Evolutionary conservation across 176 grass and related monocot species (phyloP), one percentile per base, ranked within the genome.

Genomic region (Dactylis glomerata): DNA sequence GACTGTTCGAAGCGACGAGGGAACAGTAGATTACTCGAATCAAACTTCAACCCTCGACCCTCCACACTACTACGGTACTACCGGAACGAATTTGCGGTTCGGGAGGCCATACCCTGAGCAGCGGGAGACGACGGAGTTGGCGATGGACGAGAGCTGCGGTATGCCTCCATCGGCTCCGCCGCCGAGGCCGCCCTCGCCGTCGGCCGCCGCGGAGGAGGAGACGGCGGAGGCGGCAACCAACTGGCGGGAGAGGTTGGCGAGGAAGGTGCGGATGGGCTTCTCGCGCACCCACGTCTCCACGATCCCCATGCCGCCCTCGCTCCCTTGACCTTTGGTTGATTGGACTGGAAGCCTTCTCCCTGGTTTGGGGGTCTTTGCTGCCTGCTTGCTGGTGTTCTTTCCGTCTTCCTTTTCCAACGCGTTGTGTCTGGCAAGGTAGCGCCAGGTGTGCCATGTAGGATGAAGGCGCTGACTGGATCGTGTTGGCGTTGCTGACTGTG

Each of bases 121-220:
- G 72, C 95, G 95, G 73, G 76, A 83, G 44, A 98, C 71, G 59
- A 95, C 87, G 44, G 92, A 93, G 80, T 86, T 90, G 23, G 95
- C 92, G 54, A 92, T 46, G 77, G 91, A 28, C 32, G 95, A 98
- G 50, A 98, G 82, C 54, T 91, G 80, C 66, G 91, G 75, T 22
- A 95, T 85, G 77, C 42, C 31, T 45, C 64, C 33, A 26, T 59
- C 58, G 44, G 31, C 64, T 82, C 79, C 70, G 65, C 78, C 66
- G 34, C 23, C 62, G 78, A 8, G 46, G 45, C 51, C 74, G 58
- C 33, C 32, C 52, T 20, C 36, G 73, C 64, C 62, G 22, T 56
- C 55, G 33, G 83, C 45, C 12, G 52, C 8, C 65, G 80, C 40
- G n/a, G 85, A 28, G 77, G 82, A 27, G 3, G 82, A 26, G 22